Percentiles rank a stretch among this genome's conserved stretches.
These are phyloP conservation scores for Penicillium glabrum DNA, from an alignment of 2,329 filamentous ascomycete genomes.

Conservation along the genomic window DNA sequence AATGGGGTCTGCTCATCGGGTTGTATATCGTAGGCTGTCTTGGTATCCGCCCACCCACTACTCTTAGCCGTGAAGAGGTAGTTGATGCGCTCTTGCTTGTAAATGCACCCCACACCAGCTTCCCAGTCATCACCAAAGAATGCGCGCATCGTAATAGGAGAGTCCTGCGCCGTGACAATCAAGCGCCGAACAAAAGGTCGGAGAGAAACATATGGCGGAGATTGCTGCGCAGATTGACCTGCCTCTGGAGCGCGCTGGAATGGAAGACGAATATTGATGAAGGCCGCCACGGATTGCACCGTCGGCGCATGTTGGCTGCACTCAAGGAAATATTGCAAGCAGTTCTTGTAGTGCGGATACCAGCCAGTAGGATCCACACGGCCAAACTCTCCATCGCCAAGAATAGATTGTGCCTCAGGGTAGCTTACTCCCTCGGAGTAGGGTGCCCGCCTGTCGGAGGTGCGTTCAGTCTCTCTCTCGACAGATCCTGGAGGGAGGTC, in stretches of 20 bases:
- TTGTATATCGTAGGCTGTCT: slow-evolving; percentile 83
- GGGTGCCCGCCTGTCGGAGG: slow-evolving; percentile 23
- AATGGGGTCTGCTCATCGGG: slow-evolving; percentile 84
- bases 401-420: slow-evolving; percentile 10
- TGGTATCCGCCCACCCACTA: slow-evolving; percentile 83
- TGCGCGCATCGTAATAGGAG: slow-evolving; percentile 75
- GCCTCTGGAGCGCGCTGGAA: slow-evolving; percentile 65
- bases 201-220: slow-evolving; percentile 58
- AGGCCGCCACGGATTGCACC: slow-evolving; percentile 83
- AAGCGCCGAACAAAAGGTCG: slow-evolving; percentile 89
- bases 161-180: slow-evolving; percentile 89
- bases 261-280: slow-evolving; percentile 88
- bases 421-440: slow-evolving; percentile 11
- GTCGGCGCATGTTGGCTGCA: slow-evolving; percentile 76
- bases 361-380: slow-evolving; percentile 73
- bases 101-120: slow-evolving; percentile 73
- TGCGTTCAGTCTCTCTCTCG: slow-evolving; percentile 29
- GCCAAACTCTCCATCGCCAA: slow-evolving; percentile 35
- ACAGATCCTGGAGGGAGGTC: slow-evolving; percentile 25
- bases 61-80: slow-evolving; percentile 95
- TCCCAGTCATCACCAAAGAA: slow-evolving; percentile 92
- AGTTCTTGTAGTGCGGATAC: slow-evolving; percentile 85
- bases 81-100: slow-evolving; percentile 86
- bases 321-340: slow-evolving; percentile 84
- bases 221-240: slow-evolving; percentile 20